Percentiles rank a stretch among this genome's conserved stretches.
Evolutionary conservation across 2,329 filamentous ascomycete genomes (phyloP).

Genomic region (Aquanectria penicillioides): DNA sequence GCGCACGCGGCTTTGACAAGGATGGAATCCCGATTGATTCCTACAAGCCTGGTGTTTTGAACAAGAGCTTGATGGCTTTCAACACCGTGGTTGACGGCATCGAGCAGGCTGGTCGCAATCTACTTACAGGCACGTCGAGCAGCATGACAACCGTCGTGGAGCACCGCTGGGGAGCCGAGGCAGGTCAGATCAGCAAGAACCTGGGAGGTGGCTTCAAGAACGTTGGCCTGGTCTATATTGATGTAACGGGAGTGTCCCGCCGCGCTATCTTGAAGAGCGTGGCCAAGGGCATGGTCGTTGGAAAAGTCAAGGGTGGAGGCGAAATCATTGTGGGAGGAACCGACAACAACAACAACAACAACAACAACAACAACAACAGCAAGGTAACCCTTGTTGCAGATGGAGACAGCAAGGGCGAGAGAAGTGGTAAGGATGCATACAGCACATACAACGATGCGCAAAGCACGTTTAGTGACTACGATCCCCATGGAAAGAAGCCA

Average conservation of each 20-base stretch:
- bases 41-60: conserved; percentile 92
- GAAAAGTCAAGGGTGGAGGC: conserved; percentile 78
- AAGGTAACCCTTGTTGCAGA: conserved; percentile 32
- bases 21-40: conserved; percentile 71
- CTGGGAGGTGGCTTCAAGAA: conserved; percentile 93
- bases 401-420: conserved; percentile 30
- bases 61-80: conserved; percentile 97
- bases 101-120: conserved; percentile 82
- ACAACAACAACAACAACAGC: conserved; percentile 53
- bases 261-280: conserved; percentile 93
- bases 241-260: conserved; percentile 91
- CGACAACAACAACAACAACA: conserved; percentile 47
- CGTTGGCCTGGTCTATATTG: conserved; percentile 96
- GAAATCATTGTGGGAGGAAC: conserved; percentile 79
- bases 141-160: conserved; percentile 88
- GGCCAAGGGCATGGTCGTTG: conserved; percentile 95
- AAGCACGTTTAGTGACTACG: conserved; percentile 41
- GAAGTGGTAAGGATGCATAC: conserved; percentile 30
- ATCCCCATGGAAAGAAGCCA: conserved; percentile 47
- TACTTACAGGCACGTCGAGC: conserved; percentile 77
- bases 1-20: conserved; percentile 70
- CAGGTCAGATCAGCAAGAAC: conserved; percentile 78
- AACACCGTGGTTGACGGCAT: conserved; percentile 94
- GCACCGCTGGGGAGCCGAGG: conserved; percentile 90
- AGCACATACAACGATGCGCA: conserved; percentile 41